Evolutionary conservation across 129 eudicot species (phyloP).

Genomic region (Escallonia herrerae): DNA sequence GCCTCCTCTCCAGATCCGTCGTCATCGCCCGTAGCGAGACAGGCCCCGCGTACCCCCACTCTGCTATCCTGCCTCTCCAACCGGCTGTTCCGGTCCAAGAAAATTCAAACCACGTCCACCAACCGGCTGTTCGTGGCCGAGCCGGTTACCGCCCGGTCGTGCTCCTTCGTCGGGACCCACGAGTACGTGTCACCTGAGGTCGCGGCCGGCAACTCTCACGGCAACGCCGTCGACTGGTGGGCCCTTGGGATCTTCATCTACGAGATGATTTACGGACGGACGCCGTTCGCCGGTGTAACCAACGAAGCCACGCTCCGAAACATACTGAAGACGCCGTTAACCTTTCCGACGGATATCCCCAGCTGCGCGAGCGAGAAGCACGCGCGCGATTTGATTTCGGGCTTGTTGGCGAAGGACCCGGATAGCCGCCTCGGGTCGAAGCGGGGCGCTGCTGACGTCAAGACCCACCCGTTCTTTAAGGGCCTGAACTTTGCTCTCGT

Average conservation of each 20-base stretch:
- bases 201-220: slow-evolving; percentile 74
- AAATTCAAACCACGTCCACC: slow-evolving; percentile 36
- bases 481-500: slow-evolving; percentile 76
- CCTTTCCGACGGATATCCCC: slow-evolving; percentile 46
- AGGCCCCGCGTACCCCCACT: slow-evolving; percentile 12
- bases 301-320: slow-evolving; percentile 61
- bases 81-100: slow-evolving; percentile 70
- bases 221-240: slow-evolving; percentile 94
- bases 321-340: slow-evolving; percentile 43
- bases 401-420: slow-evolving; percentile 66
- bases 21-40: slow-evolving; percentile 21
- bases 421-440: slow-evolving; percentile 53
- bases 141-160: slow-evolving; percentile 69
- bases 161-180: slow-evolving; percentile 86
- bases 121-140: slow-evolving; percentile 75
- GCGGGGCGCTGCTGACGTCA: slow-evolving; percentile 75
- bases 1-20: slow-evolving; percentile 15
- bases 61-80: slow-evolving; percentile 56
- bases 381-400: slow-evolving; percentile 60
- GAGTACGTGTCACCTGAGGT: slow-evolving; percentile 92
- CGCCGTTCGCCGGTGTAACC: slow-evolving; percentile 62
- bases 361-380: slow-evolving; percentile 37
- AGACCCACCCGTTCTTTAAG: slow-evolving; percentile 79
- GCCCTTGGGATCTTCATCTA: slow-evolving; percentile 68
- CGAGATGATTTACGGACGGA: slow-evolving; percentile 78